Conservation (phyloP, 2,329 filamentous ascomycete genomes). For the Penicillium sp. region DNA sequence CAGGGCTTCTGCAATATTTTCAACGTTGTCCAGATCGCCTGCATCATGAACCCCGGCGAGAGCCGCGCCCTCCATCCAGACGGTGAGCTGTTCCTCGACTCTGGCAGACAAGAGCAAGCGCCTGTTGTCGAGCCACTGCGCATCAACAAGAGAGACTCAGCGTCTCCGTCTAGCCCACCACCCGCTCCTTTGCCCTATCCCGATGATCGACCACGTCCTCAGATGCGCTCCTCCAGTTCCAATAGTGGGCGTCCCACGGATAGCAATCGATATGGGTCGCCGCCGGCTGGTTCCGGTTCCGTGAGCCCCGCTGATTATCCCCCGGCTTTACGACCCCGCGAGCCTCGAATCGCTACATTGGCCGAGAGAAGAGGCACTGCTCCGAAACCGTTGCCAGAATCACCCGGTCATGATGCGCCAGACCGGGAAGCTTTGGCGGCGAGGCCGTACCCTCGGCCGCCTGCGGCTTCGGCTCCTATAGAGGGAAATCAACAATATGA, state of each 20-base stretch:
- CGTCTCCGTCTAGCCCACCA: conserved; percentile 48
- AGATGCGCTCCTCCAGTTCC: conserved; percentile 30
- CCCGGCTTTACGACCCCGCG: conserved; percentile 39
- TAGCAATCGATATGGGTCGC: conserved; percentile 27
- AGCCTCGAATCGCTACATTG: conserved; percentile 57
- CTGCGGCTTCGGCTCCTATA: conserved; percentile 34
- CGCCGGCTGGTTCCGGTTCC: conserved; percentile 25
- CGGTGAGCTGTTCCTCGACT: conserved; percentile 70
- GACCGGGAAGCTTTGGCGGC: conserved; percentile 80
- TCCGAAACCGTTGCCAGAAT: conserved; percentile 77
- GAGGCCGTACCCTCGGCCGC: conserved; percentile 48
- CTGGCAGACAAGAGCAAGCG: conserved; percentile 38
- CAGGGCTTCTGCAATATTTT: conserved; percentile 9
- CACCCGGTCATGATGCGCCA: conserved; percentile 68
- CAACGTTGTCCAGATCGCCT: conserved; percentile 4
- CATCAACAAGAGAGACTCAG: conserved; percentile 74
- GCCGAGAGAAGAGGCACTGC: conserved; percentile 72
- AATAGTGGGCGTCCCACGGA: conserved; percentile 28
- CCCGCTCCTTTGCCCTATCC: conserved; percentile 66
- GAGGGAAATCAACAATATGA: conserved; percentile 44
- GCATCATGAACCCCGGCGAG: conserved; percentile 43
- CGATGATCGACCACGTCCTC: conserved; percentile 53
- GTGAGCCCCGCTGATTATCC: conserved; percentile 38
- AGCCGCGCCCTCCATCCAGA: conserved; percentile 63
- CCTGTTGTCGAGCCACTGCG: conserved; percentile 78